Evolutionary conservation across 2,329 filamentous ascomycete genomes (phyloP).

Genomic region (Microdochium nivale): DNA sequence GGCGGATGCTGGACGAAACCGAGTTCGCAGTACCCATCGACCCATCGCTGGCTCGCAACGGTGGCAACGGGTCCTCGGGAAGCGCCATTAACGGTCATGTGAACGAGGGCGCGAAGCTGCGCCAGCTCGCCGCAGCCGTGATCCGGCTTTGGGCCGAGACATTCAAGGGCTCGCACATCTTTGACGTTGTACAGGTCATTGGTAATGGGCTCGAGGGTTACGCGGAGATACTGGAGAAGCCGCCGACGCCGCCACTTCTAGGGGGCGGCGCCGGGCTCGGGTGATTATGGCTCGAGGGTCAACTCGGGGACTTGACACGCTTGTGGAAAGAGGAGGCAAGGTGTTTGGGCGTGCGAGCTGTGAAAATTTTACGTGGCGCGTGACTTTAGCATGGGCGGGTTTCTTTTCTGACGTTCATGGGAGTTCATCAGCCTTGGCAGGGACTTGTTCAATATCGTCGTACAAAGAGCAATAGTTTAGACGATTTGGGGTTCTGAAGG

Average conservation of each 20-base stretch:
- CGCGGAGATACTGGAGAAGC: constrained; percentile 47
- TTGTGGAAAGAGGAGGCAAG: neutral
- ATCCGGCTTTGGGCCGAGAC: constrained; percentile 53
- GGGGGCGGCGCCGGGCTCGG: constrained; percentile 15
- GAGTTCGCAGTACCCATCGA: constrained; percentile 54
- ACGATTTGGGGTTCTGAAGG: too few relatives aligned
- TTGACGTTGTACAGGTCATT: constrained; percentile 51
- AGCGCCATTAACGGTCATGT: constrained; percentile 22
- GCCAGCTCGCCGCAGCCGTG: constrained; percentile 48
- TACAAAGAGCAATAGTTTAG: too few relatives aligned
- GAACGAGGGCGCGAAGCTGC: constrained; percentile 41
- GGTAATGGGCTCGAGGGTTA: constrained; percentile 48
- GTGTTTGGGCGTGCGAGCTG: too few relatives aligned
- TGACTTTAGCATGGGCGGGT: too few relatives aligned
- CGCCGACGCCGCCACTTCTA: constrained; percentile 19
- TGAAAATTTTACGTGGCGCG: too few relatives aligned
- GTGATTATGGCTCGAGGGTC: constrained; percentile 2
- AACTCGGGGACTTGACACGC: neutral
- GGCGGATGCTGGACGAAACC: constrained; percentile 52
- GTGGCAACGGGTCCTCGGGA: constrained; percentile 16
- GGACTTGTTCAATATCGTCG: too few relatives aligned
- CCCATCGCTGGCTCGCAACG: constrained; percentile 37
- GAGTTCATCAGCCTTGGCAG: too few relatives aligned
- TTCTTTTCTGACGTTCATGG: too few relatives aligned
- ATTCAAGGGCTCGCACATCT: constrained; percentile 53